Conservation (phyloP, 139 green algal species). For the Picochlorum sp. region DNA sequence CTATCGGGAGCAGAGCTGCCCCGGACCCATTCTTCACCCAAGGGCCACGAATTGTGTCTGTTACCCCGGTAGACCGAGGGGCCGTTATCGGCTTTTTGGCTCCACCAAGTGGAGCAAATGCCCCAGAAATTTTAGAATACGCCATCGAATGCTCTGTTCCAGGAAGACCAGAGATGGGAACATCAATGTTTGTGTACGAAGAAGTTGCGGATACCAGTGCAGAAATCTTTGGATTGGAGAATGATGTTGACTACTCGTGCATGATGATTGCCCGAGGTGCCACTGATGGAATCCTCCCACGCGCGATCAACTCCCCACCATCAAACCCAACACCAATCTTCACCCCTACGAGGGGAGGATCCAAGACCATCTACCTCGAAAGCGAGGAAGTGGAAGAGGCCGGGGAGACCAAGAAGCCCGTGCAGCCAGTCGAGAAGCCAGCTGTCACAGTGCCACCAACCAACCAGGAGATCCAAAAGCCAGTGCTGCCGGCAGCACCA, state of each 20-base stretch:
- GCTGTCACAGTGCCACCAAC: not conserved
- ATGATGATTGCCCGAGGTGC: constrained; percentile 2
- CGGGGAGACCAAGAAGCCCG: not conserved
- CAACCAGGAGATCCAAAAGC: not conserved
- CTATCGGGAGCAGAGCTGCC: not conserved
- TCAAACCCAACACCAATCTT: constrained; percentile 7
- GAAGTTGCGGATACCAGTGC: not conserved
- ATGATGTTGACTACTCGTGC: constrained; percentile 1
- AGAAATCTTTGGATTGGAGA: not conserved
- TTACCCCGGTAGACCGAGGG: not conserved
- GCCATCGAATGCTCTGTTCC: not conserved
- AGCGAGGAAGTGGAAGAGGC: no score
- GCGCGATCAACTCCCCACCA: not conserved
- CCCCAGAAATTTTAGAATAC: not conserved
- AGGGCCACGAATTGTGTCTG: not conserved
- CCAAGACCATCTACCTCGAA: not conserved
- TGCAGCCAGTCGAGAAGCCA: not conserved
- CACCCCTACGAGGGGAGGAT: not conserved
- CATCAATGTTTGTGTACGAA: not conserved
- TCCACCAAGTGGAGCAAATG: not conserved
- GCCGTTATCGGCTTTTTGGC: not conserved
- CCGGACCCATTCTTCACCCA: not conserved
- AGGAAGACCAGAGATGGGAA: not conserved
- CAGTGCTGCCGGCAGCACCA: not conserved
- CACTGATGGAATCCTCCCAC: not conserved